These are phyloP conservation scores for Exobasidium rhododendri DNA, from an alignment of 1,284 basidiomycete species.

Conservation along the genomic window DNA sequence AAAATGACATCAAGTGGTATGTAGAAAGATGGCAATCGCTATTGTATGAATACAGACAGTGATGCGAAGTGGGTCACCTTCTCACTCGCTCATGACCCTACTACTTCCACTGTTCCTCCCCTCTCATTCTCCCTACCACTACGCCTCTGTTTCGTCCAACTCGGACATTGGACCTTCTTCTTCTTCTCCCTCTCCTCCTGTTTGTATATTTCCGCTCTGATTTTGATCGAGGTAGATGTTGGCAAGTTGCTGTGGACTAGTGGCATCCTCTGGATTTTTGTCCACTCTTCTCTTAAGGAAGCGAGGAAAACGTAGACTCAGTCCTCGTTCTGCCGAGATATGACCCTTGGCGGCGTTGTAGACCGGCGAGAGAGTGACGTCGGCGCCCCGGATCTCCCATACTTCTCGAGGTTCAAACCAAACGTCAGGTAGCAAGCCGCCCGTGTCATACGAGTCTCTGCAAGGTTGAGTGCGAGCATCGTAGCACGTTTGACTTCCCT, in stretches of 20 bases:
- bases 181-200: too few species aligned
- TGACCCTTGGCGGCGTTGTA: slow-evolving; percentile 75
- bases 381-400: slow-evolving; percentile 69
- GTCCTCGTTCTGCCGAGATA: slow-evolving; percentile 64
- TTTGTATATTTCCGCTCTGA: too few species aligned
- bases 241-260: slow-evolving; percentile 34
- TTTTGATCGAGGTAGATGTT: slow-evolving; percentile 44
- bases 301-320: slow-evolving; percentile 56
- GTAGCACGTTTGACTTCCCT: slow-evolving; percentile 40
- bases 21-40: too few species aligned
- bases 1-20: too few species aligned
- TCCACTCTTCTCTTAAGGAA: slow-evolving; percentile 52
- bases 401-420: slow-evolving; percentile 76
- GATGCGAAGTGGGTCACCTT: too few species aligned
- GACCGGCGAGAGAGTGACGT: slow-evolving; percentile 78
- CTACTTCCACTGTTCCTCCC: too few species aligned
- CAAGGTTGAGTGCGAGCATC: slow-evolving; percentile 16
- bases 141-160: too few species aligned
- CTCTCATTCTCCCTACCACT: too few species aligned
- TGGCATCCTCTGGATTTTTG: slow-evolving; percentile 38
- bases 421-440: slow-evolving; percentile 72
- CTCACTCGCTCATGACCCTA: too few species aligned
- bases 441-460: slow-evolving; percentile 20
- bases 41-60: too few species aligned
- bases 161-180: too few species aligned